Base-by-base conservation (phyloP, 2,329 filamentous ascomycete species). In the Verticillium klebahnii region DNA sequence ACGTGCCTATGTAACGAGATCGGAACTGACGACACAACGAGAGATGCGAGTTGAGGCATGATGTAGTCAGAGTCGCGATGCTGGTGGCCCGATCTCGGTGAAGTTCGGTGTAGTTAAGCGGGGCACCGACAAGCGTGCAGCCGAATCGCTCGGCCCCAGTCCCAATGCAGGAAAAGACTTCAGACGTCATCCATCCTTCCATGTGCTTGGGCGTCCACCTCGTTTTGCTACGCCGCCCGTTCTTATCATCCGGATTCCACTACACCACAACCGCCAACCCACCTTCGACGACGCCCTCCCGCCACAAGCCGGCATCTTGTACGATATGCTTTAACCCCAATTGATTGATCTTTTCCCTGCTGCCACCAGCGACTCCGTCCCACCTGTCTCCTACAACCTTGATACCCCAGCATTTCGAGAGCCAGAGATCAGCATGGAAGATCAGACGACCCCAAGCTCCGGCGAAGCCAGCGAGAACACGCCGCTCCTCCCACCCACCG, bases 401-500 rank as follows among this genome's bases (percentile, higher is more conserved):
- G 19, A 36, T 37, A 25, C 36, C 19, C 36, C 34, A 50, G 57
- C 37, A 31, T 29, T 31, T 50, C 12, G 15, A 31, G 62, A 50
- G n/a, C 19, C 45, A 25, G 45, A 50, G 45, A 50, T 50, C 45
- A 50, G 57, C 25, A 67, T 67, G 66, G 66, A 56, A 32, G 62
- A 67, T 54, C 66, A 64, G 60, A 59, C 63, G 59, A 40, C 31
- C 54, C 54, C 61, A 37, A 61, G 60, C 32, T 57, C 65, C 32
- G 56, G 62, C 57, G 60, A 50, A 3, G 60, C 65, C 39, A 67
- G 62, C 67, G 76, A 78, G 67, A 70, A 70, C 59, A 73, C 75
- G 56, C 76, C 76, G 59, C 67, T 78, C 8, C 69, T 78, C 7
- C 67, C 68, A 34, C 70, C 70, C n/a, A 62, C 71, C 60, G 64